Base-by-base conservation (phyloP, 441 rosid genomes). In the Macaranga tanarius region DNA sequence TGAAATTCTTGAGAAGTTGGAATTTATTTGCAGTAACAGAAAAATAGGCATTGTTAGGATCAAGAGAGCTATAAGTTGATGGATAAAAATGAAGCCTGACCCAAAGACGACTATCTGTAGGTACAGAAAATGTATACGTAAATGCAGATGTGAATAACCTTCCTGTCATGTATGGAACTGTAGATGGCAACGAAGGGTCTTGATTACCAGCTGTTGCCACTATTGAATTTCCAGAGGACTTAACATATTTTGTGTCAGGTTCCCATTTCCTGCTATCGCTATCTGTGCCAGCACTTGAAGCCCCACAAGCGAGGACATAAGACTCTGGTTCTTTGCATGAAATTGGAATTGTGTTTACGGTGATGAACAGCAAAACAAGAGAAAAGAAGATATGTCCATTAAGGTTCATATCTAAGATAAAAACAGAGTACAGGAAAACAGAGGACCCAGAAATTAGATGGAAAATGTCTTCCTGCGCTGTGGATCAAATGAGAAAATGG, bases 41-140 rank as follows among this genome's bases (percentile, higher is more conserved):
- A 72, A 91, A 89, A 74, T 75, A 87, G 0, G 93, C 81, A 7
- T 73, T 74, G 20, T 74, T 44, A 7, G 92, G 83, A 75, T 85
- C 79, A 25, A 84, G 80, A 67, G 83, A 70, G 31, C 81, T 80
- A 22, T 91, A 93, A 15, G 74, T 71, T 0, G 92, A 76, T 1
- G 98, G 92, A 64, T 90, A 91, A 64, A 93, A 93, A 81, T 93
- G 88, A 52, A 93, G 76, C 70, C 97, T 82, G 59, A 93, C 75
- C 87, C 88, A 76, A 66, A 81, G 76, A 13, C 97, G 88, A 19
- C 73, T 63, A 50, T 76, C 77, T 11, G 80, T 62, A 28, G 86
- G 74, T 51, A 89, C 80, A 0, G 93, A 76, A 62, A 91, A 85
- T 38, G 75, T 75, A 47, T 88, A 91, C 0, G 89, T 80, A 7